These are phyloP conservation scores for Fragaria iinumae DNA, from an alignment of 306 rosid species.

Conservation along the genomic window DNA sequence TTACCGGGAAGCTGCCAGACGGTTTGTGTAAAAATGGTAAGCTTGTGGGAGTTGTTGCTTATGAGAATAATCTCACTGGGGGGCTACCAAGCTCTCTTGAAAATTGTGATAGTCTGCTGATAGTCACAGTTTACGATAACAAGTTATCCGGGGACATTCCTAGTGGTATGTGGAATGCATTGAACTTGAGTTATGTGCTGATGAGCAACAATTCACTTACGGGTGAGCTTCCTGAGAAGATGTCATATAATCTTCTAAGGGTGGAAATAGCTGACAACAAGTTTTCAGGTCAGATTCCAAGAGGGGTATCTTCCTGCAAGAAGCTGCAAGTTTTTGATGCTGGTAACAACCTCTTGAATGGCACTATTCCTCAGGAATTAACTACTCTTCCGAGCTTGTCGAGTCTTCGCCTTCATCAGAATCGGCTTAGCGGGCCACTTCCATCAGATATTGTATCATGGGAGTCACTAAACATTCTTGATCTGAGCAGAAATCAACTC, in stretches of 20 bases:
- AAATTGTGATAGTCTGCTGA: slow-evolving; percentile 39
- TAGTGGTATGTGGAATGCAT: slow-evolving; percentile 61
- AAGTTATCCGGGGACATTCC: slow-evolving; percentile 55
- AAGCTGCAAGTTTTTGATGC: slow-evolving; percentile 46
- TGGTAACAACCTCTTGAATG: slow-evolving; percentile 49
- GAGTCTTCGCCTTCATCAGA: slow-evolving; percentile 46
- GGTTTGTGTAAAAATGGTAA: slow-evolving; percentile 44
- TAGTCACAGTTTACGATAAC: slow-evolving; percentile 34
- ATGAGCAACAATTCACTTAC: slow-evolving; percentile 44
- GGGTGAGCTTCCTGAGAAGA: slow-evolving; percentile 54
- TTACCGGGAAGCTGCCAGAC: slow-evolving; percentile 54
- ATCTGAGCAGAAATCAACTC: slow-evolving; percentile 48
- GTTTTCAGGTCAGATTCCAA: slow-evolving; percentile 58
- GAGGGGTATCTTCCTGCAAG: slow-evolving; percentile 46
- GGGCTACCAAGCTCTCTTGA: slow-evolving; percentile 63
- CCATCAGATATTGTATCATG: slow-evolving; percentile 49
- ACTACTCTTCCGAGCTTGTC: slow-evolving; percentile 37
- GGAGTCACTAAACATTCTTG: slow-evolving; percentile 34
- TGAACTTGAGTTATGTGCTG: slow-evolving; percentile 29
- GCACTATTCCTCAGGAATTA: slow-evolving; percentile 53
- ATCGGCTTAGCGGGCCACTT: slow-evolving; percentile 45
- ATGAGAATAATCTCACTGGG: slow-evolving; percentile 49
- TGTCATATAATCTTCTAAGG: slow-evolving; percentile 36
- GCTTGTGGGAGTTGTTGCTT: slow-evolving; percentile 37
- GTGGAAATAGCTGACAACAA: slow-evolving; percentile 51